These are phyloP conservation scores for Discostella pseudostelligera DNA, from an alignment of 108 stramenopile genomes.

Conservation along the genomic window DNA sequence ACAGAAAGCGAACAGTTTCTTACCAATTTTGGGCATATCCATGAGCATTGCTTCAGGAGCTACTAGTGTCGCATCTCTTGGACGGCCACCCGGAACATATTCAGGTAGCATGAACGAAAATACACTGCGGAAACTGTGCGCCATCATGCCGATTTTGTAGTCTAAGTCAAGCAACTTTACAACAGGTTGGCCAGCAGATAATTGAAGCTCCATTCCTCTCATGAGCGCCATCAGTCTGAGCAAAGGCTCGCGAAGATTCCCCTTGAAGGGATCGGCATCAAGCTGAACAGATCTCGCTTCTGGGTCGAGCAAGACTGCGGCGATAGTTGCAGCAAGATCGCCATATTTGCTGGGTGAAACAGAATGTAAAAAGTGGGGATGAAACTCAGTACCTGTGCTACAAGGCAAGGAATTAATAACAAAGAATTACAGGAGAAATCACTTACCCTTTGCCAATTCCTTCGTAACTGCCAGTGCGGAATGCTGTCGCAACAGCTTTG, in stretches of 20 bases:
- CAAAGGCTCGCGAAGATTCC: conserved; percentile 56
- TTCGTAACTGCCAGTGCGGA: conserved; percentile 30
- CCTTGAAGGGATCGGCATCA: conserved; percentile 58
- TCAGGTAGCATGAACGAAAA: conserved; percentile 61
- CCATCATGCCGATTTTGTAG: conserved; percentile 50
- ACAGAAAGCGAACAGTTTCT: neutral
- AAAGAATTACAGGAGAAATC: neutral
- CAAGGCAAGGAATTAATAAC: neutral
- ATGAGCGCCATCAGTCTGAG: conserved; percentile 54
- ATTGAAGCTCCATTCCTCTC: conserved; percentile 48
- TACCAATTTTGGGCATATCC: conserved; percentile 46
- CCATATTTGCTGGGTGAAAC: conserved; percentile 44
- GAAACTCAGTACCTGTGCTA: neutral
- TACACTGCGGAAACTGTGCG: conserved; percentile 50
- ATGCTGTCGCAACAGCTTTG: conserved; percentile 45
- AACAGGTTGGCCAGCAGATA: conserved; percentile 24
- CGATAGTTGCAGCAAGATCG: conserved; percentile 60
- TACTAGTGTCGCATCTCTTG: conserved; percentile 33
- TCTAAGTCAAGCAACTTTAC: conserved; percentile 28
- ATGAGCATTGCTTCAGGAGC: conserved; percentile 36
- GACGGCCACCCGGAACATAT: conserved; percentile 44
- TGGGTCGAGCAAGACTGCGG: conserved; percentile 56
- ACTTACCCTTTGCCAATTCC: conserved; percentile 39
- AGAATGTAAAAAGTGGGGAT: neutral
- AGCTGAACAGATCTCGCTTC: conserved; percentile 49